A percentile compares a stretch with the other conserved stretches of the same genome.
Conservation (phyloP, 345 rosid genomes). For the Trapa bicornis region DNA sequence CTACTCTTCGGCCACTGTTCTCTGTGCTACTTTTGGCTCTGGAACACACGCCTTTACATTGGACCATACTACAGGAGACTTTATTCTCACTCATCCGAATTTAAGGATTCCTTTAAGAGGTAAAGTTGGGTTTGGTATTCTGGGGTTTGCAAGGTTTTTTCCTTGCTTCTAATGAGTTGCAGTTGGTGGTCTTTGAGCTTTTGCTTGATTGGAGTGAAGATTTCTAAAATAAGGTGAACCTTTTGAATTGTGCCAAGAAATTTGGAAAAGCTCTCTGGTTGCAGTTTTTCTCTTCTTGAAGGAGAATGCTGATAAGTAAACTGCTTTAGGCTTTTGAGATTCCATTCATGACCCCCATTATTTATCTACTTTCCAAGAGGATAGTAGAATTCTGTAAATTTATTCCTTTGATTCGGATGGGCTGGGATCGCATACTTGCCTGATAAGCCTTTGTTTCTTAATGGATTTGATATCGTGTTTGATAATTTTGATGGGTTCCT, state of each 20-base stretch:
- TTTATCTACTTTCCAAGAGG: no score
- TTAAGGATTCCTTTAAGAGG: slow-evolving; percentile 79
- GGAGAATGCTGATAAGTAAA: neutral
- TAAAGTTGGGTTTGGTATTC: slow-evolving; percentile 10
- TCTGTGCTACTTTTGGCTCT: slow-evolving; percentile 75
- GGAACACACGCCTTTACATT: slow-evolving; percentile 88
- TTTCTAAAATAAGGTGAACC: neutral
- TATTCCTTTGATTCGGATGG: neutral
- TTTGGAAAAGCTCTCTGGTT: neutral
- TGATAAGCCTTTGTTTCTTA: neutral
- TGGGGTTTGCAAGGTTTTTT: neutral
- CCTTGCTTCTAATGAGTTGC: neutral
- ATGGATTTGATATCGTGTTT: neutral
- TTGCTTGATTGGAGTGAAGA: neutral
- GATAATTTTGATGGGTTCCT: neutral
- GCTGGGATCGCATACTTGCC: neutral
- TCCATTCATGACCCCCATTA: no score
- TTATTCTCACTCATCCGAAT: slow-evolving; percentile 65
- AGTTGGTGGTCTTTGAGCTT: neutral
- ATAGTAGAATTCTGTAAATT: neutral
- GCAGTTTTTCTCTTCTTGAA: neutral
- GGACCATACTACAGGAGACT: slow-evolving; percentile 79
- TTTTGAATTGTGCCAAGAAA: neutral
- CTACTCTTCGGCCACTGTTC: slow-evolving; percentile 82
- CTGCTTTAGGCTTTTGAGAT: no score